These are phyloP conservation scores for Xylaria sp. DNA, from an alignment of 2,329 filamentous ascomycete genomes.

Conservation along the genomic window DNA sequence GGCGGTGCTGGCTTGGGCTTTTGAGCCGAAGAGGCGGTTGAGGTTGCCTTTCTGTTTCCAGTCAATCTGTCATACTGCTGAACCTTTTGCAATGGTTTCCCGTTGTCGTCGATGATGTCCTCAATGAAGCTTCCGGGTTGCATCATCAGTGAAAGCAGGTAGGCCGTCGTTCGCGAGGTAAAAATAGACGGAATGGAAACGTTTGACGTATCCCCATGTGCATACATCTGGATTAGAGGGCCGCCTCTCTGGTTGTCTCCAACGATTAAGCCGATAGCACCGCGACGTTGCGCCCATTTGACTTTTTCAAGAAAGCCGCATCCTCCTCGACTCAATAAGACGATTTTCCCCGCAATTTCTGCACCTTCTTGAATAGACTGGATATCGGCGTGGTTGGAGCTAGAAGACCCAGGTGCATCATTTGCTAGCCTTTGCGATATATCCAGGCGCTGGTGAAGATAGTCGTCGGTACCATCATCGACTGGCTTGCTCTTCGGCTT, in stretches of 20 bases:
- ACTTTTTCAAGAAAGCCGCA: slow-evolving; percentile 97
- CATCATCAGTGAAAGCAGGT: slow-evolving; percentile 81
- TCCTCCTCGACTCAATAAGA: slow-evolving; percentile 83
- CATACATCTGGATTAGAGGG: slow-evolving; percentile 93
- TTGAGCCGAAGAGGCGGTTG: slow-evolving; percentile 28
- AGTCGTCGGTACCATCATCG: slow-evolving; percentile 79
- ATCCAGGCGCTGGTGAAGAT: slow-evolving; percentile 57
- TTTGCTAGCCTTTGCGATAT: slow-evolving; percentile 31
- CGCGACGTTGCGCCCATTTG: slow-evolving; percentile 90
- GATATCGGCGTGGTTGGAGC: slow-evolving; percentile 72
- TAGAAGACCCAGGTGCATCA: slow-evolving; percentile 33
- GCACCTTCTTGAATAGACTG: slow-evolving; percentile 86
- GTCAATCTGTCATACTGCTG: slow-evolving; percentile 42
- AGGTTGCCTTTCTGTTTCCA: slow-evolving; percentile 34
- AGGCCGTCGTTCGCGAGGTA: slow-evolving; percentile 89
- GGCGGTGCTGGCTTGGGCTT: slow-evolving; percentile 26
- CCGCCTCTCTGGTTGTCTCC: slow-evolving; percentile 89
- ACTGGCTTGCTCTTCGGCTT: slow-evolving; percentile 33
- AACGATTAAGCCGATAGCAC: slow-evolving; percentile 84
- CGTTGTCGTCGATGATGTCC: slow-evolving; percentile 55
- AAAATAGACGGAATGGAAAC: slow-evolving; percentile 92
- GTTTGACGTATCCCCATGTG: slow-evolving; percentile 92
- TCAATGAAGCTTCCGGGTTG: slow-evolving; percentile 62
- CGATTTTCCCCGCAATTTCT: slow-evolving; percentile 89
- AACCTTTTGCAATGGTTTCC: slow-evolving; percentile 50